Evolutionary conservation across 768 basidiomycete species (phyloP), one percentile per base, ranked within the genome.

Genomic region (Saitozyma podzolica): DNA sequence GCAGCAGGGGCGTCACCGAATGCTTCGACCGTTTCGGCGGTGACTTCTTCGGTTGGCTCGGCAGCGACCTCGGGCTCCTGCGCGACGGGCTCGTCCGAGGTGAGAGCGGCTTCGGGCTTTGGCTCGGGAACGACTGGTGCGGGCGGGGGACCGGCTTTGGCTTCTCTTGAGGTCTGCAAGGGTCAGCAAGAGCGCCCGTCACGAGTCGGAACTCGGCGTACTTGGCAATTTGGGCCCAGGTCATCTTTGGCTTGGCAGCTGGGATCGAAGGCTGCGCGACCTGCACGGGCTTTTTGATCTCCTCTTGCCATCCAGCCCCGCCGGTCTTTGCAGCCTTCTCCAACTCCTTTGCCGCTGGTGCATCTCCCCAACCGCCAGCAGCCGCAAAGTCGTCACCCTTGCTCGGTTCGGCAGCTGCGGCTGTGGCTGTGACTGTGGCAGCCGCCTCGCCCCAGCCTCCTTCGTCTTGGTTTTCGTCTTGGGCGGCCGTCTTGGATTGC

Each of bases 181-280:
- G 40, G 19, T 59, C 53, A 59, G 60, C 40, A 52, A 13, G 37
- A 13, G 17, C 40, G 29, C 14, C 7, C 39, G 11, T 37, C 9
- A 47, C 17, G 42, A 51, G 14, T 40, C 29, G 19, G 14, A 17
- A 50, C n/a, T 7, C 45, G 1, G 72, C 79, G 65, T 59, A 80
- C 78, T 75, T 78, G 50, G 80, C 80, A 64, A 80, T 80, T 58
- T 80, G 80, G 29, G 80, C 80, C 80, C 80, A 80, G 48, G 77
- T 80, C 69, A 78, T 70, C 69, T 78, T 75, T 51, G 73, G 73
- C 55, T 72, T 79, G 16, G 71, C 60, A 48, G 72, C 58, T 6
- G 69, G 56, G 45, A 17, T 17, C 45, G 45, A 47, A 19, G 70
- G 43, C 40, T 55, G 29, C 42, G 72, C 68, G 51, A 68, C 64